Conservation (phyloP, 2,329 filamentous ascomycete genomes). For the Apiospora rasikravindrae region DNA sequence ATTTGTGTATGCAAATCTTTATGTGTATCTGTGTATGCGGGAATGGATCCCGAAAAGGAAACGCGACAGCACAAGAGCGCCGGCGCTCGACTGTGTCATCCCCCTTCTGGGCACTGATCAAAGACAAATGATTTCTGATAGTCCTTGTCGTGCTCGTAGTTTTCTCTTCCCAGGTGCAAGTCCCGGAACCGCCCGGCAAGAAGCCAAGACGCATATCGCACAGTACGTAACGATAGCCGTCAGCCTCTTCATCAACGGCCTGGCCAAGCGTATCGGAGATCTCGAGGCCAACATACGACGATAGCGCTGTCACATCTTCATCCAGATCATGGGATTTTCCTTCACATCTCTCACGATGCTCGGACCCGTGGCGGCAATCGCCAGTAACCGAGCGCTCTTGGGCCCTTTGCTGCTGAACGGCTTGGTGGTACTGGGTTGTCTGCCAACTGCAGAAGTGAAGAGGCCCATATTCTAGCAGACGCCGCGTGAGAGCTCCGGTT, state of each 20-base stretch:
- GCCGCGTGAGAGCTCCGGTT: not conserved
- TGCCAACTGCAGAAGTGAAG: conserved; percentile 15
- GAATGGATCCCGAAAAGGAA: not conserved
- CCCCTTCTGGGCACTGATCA: not conserved
- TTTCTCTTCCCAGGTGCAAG: not conserved
- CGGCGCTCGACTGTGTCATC: not conserved
- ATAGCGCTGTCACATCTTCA: conserved; percentile 6
- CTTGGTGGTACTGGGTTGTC: conserved; percentile 10
- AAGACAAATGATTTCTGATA: conserved; percentile 7
- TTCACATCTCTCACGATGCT: conserved; percentile 5
- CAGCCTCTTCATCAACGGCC: conserved; percentile 17
- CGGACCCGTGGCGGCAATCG: not conserved
- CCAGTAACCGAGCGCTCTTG: not conserved
- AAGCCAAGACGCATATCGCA: not conserved
- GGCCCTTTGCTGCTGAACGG: conserved; percentile 11
- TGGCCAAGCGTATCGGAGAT: not conserved
- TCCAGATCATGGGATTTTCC: not conserved
- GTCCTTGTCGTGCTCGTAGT: not conserved
- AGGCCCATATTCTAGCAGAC: not conserved
- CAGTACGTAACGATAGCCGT: not conserved
- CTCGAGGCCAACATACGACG: not conserved
- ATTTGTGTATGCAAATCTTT: too few species aligned
- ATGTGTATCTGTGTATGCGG: not conserved
- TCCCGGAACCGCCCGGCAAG: not conserved
- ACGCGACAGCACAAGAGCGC: not conserved